Evolutionary conservation across 176 grass and related monocot genomes (phyloP), one percentile per base, ranked within the genome.

Genomic region (Chrysopogon serrulatus): DNA sequence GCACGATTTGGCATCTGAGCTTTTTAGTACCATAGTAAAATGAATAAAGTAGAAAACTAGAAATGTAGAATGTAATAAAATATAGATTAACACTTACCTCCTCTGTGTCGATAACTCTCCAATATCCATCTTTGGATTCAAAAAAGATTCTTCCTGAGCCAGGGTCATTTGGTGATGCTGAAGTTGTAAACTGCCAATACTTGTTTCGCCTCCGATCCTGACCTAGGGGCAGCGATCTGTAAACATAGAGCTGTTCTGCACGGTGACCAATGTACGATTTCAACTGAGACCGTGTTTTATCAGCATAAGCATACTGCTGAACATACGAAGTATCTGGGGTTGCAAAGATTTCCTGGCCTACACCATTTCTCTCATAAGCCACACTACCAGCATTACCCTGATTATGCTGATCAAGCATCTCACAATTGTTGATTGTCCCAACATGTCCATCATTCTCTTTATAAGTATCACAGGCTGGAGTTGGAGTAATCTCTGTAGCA

Each of bases 61-160:
- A 53, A 53, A 53, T 23, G 0, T 72, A 57, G 24, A 41, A 56
- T 86, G 9, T 68, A 81, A 71, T 51, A 51, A 54, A 10, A 13
- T 42, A 40, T n/a, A 35, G 67, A 83, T 10, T 32, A 71, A 70
- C 59, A 73, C 51, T 65, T 86, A 94, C 96, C 93, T 99, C 91
- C 81, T 92, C 96, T 72, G 89, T 90, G 79, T 99, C 93, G 74
- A 99, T 87, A 80, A 99, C 79, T 84, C 89, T 88, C 96, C 96
- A 99, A 69, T 83, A 73, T 30, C 93, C 83, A 87, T 99, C 93
- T 90, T 86, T 91, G 30, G 89, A 96, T 68, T 99, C 96, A 78
- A 99, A 99, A 80, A 96, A 93, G 17, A 99, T 94, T 73, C 96
- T 93, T 82, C 91, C 96, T 77, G 93, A 92, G 72, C 96, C 91